Conservation (phyloP, 257 asterid genomes). For the Jacaranda copaia region DNA sequence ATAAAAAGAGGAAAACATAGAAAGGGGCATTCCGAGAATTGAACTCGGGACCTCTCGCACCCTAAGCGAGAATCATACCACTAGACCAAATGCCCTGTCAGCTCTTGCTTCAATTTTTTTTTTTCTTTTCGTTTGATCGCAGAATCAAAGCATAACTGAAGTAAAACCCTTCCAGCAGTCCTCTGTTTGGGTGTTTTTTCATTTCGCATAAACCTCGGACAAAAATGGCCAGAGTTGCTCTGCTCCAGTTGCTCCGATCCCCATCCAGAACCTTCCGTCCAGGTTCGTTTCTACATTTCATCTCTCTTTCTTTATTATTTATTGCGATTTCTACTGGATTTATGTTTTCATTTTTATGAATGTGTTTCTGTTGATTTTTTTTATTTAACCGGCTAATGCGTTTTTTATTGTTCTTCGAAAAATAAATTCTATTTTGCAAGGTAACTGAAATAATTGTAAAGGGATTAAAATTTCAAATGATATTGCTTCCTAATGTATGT, state of each 20-base stretch:
- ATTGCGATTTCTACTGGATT: not conserved
- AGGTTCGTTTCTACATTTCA: constrained; percentile 49
- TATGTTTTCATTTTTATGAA: not conserved
- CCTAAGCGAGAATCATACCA: constrained; percentile 86
- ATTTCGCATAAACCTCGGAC: not conserved
- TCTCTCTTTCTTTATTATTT: not conserved
- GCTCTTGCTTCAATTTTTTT: not conserved
- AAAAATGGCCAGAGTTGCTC: constrained; percentile 68
- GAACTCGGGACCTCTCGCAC: constrained; percentile 88
- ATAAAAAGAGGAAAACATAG: too few relatives aligned
- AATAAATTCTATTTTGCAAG: not conserved
- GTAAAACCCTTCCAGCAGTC: constrained; percentile 38
- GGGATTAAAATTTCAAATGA: not conserved
- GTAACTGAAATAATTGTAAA: not conserved
- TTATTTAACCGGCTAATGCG: not conserved
- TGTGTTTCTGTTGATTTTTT: not conserved
- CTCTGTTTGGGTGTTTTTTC: constrained; percentile 18
- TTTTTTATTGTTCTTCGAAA: constrained; percentile 5
- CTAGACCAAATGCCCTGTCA: constrained; percentile 86
- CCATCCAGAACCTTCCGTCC: constrained; percentile 52
- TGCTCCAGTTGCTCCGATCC: constrained; percentile 64
- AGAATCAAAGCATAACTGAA: too few relatives aligned
- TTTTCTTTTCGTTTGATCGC: too few relatives aligned
- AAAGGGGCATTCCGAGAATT: constrained; percentile 40
- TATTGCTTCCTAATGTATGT: not conserved